Base-by-base conservation (phyloP, 495 filamentous ascomycete genomes). In the Lichina pygmaea region DNA sequence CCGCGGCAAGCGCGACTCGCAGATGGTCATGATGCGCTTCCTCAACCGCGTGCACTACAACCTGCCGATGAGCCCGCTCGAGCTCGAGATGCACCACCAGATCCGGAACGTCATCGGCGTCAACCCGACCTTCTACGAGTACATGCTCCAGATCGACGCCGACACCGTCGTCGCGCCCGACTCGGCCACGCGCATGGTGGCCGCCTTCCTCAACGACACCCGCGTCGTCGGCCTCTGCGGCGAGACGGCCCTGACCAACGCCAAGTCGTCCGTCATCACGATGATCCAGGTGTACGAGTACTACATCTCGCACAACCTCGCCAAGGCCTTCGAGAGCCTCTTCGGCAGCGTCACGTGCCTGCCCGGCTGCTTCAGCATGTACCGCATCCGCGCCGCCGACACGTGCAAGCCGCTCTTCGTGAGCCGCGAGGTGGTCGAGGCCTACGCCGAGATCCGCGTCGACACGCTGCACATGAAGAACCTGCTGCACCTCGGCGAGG, bases 241-340 rank as follows among this genome's bases (percentile, higher is more conserved):
- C 54, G 89, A 99, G 60, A 99, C 89, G 0, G 77, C 78, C 8
- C 66, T 99, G 30, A 81, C 78, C 43, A 99, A 99, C 55, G 81
- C 84, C 44, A 92, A 93, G 59, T 69, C 79, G 12, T 93, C 86
- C 11, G 81, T 85, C 51, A 70, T 89, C 49, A 99, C 89, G 33
- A 95, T 95, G 86, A 95, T 99, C 50, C 89, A 97, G 60, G 89
- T 97, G 13, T 97, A 97, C 66, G 89, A 97, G 62, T 93, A 97
- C 67, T 97, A 86, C 63, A 97, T 97, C 50, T 95, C 91, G 45
- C 89, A 97, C 67, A 91, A 97, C 58, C 66, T 97, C 53, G 77
- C 80, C 54, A 97, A 97, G 62, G 91, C 89, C n/a, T 97, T 97
- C 57, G 89, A 97, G 58, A 86, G 78, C 61, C 70, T 97, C 51